Percentiles rank a stretch among this genome's conserved stretches.
phyloP scores from a whole-genome alignment of 176 grass and related monocot species.

The Tillandsia fasciculata region DNA sequence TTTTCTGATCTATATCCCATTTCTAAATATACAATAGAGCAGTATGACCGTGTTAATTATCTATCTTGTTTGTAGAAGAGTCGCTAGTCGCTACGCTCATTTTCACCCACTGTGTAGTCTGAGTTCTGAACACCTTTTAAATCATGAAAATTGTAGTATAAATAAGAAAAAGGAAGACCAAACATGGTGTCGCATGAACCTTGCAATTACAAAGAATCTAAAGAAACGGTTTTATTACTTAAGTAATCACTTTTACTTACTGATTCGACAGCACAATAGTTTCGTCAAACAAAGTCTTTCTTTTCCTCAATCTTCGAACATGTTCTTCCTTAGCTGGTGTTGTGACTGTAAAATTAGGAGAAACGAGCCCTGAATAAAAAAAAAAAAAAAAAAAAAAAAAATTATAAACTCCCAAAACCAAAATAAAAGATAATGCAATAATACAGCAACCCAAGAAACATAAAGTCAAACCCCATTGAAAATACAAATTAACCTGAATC shows the following conservation, averaged over 20 bases:
- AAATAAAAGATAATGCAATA: background rate
- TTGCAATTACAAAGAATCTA: too few species aligned
- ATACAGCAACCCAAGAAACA: constrained; percentile 5
- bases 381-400: background rate
- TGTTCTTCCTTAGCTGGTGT: constrained; percentile 73
- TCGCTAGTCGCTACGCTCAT: too few species aligned
- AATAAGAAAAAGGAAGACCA: too few species aligned
- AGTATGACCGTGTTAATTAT: too few species aligned
- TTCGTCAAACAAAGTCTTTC: constrained; percentile 33
- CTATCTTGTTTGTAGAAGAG: too few species aligned
- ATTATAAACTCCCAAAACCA: background rate
- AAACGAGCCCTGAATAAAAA: constrained; percentile 35
- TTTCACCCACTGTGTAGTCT: too few species aligned
- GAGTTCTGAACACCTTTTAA: too few species aligned
- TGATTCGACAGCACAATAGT: constrained; percentile 33
- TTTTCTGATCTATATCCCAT: too few species aligned
- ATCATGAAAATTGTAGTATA: too few species aligned
- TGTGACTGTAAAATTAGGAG: constrained; percentile 49
- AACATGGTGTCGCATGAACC: too few species aligned
- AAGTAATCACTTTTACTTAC: constrained; percentile 31
- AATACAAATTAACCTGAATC: constrained; percentile 32
- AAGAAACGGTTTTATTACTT: too few species aligned
- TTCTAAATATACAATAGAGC: too few species aligned
- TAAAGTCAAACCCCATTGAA: background rate
- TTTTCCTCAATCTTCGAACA: constrained; percentile 28